Base-by-base conservation (phyloP, 306 rosid species). In the Trifolium repens region DNA sequence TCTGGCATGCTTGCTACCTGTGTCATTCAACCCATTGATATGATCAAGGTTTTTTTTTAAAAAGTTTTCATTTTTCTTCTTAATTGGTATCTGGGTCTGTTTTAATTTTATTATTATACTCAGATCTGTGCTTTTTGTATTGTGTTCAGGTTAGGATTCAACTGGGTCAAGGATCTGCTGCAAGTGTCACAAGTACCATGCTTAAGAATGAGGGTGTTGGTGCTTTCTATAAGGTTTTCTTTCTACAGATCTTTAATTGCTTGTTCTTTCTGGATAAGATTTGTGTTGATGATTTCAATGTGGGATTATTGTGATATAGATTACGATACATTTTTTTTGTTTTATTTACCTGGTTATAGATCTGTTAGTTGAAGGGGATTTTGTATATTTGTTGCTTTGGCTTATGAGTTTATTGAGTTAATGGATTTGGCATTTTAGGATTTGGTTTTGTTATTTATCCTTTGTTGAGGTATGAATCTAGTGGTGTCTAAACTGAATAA, bases 1-100 rank as follows among this genome's bases (percentile, higher is more conserved):
- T 92, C 99, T 37, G 99, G 99, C 58, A 92, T 96, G 99, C 99
- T 96, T 65, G 98, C 99, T 15, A 96, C 99, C 35, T 92, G 98
- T 74, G 97, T 96, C 43, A 92, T 96, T 71, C 99, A 96, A 44
- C 99, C 99, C 78, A 71, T 96, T 55, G 99, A 96, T 65, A 96
- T 96, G 98, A 82, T 96, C 86, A 96, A 96, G 99, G 99, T 92
- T 2, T 67, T 16, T 96, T 92, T 1, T 69, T 15, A 0, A 8
- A 22, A 71, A 71, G 42, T 4, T 55, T 6, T 42, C n/a, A 4
- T 79, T 61, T 68, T 62, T 63, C 0, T 16, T 0, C 5, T 19
- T 16, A 49, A 30, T 62, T 40, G 10, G 0, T 34, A 10, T 2
- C 34, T 76, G 68, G 60, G 79, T 78, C 24, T 58, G 34, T 81